Conservation (phyloP, 768 basidiomycete species). For the Leucosporidium yakuticum region DNA sequence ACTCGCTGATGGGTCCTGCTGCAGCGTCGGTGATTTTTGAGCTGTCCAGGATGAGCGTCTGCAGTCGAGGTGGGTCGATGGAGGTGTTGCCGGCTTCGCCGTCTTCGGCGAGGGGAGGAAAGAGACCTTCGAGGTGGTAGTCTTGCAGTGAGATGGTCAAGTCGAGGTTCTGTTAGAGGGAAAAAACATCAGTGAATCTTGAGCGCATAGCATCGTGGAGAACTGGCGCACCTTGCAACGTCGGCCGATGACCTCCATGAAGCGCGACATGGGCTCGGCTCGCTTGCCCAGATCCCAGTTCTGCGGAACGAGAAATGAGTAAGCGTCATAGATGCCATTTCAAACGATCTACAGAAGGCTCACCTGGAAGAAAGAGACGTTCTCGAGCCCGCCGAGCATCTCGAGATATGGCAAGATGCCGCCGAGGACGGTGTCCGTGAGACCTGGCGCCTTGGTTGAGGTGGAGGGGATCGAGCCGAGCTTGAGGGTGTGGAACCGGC, state of each 20-base stretch:
- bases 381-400: conserved; percentile 28
- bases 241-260: conserved; percentile 24
- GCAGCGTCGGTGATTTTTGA: conserved; percentile 28
- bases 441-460: conserved; percentile 23
- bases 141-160: conserved; percentile 22
- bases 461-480: conserved; percentile 24
- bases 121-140: conserved; percentile 20
- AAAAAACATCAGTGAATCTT: background rate
- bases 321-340: too few species aligned
- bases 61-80: conserved; percentile 14
- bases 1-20: conserved; percentile 10
- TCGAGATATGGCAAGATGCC: conserved; percentile 29
- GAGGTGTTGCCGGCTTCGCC: conserved; percentile 1
- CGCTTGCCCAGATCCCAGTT: conserved; percentile 22
- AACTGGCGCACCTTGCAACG: conserved; percentile 15
- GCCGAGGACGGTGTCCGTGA: conserved; percentile 27
- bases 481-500: conserved; percentile 28
- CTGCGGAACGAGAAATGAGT: background rate
- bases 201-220: background rate
- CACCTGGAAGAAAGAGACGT: conserved; percentile 14
- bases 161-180: conserved; percentile 13
- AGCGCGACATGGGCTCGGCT: conserved; percentile 13
- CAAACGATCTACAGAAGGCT: too few species aligned
- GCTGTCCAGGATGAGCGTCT: conserved; percentile 32
- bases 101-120: conserved; percentile 7